A percentile compares a stretch with the other conserved stretches of the same genome.
phyloP scores from a whole-genome alignment of 2,329 filamentous ascomycete genomes.

The Diaporthe sp. region DNA sequence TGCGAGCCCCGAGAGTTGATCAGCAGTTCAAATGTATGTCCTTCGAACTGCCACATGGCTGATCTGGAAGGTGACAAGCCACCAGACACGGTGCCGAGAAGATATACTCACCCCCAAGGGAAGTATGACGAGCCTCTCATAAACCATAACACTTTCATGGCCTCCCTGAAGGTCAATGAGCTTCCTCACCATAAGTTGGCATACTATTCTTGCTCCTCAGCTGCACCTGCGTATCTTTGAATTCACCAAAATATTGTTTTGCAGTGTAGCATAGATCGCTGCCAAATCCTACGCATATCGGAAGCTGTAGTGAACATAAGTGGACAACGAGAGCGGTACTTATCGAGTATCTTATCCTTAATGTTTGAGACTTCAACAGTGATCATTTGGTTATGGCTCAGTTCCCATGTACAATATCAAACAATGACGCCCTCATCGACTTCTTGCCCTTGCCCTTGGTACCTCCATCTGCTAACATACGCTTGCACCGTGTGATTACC shows the following conservation, averaged over 20 bases:
- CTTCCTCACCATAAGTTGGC: too few species aligned
- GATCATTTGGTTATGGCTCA: too few species aligned
- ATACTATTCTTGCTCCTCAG: too few species aligned
- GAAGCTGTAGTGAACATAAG: too few species aligned
- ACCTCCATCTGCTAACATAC: slow-evolving; percentile 10
- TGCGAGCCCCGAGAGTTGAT: not conserved
- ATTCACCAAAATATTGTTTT: too few species aligned
- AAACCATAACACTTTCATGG: accelerated
- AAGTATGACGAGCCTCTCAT: not conserved
- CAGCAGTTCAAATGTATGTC: too few species aligned
- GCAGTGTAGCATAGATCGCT: too few species aligned
- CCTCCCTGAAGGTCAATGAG: not conserved
- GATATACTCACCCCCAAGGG: not conserved
- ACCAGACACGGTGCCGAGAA: not conserved
- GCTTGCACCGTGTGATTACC: not conserved
- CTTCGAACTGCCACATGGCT: not conserved
- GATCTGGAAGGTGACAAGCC: not conserved
- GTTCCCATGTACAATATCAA: not conserved
- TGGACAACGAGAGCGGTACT: too few species aligned
- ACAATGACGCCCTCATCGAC: slow-evolving; percentile 1
- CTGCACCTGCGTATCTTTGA: accelerated
- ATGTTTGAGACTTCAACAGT: too few species aligned
- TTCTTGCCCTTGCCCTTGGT: not conserved
- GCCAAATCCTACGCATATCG: too few species aligned
- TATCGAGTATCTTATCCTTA: too few species aligned